phyloP scores from a whole-genome alignment of 2,329 filamentous ascomycete genomes.

The Colletotrichum musicola region DNA sequence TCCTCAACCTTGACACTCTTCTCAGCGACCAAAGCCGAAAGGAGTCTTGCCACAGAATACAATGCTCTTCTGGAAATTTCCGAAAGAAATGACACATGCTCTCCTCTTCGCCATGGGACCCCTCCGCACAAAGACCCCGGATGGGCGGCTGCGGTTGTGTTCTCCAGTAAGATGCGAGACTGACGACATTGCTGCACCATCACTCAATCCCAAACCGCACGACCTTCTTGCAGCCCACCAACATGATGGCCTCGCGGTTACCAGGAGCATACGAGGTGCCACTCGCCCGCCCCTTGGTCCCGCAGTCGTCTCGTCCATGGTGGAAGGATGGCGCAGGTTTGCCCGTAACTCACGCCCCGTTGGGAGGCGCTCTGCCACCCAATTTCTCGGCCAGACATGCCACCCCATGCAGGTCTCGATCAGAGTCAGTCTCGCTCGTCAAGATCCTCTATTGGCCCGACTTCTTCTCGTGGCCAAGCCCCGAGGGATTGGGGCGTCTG shows the following conservation, averaged over 20 bases:
- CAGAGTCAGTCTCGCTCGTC: constrained; percentile 38
- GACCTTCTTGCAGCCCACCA: constrained; percentile 23
- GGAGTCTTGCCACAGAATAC: not conserved
- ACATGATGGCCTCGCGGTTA: constrained; percentile 12
- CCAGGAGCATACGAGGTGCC: constrained; percentile 27
- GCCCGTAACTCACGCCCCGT: not conserved
- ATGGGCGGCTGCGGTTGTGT: constrained; percentile 6
- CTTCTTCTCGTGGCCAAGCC: constrained; percentile 32
- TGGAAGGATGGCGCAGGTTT: constrained; percentile 10
- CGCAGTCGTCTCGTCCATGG: constrained; percentile 11
- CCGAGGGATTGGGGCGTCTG: constrained; percentile 34
- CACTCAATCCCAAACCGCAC: constrained; percentile 37
- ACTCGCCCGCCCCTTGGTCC: constrained; percentile 12
- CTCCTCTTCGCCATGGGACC: not conserved
- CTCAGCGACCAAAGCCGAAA: not conserved
- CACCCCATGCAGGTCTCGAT: constrained; percentile 36
- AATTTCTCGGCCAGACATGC: constrained; percentile 36
- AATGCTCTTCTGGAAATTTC: constrained; percentile 1
- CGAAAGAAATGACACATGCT: not conserved
- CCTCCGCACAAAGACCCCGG: constrained; percentile 18
- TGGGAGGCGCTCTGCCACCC: constrained; percentile 24
- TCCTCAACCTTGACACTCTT: constrained; percentile 8
- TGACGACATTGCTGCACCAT: constrained; percentile 31
- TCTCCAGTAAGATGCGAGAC: constrained; percentile 30
- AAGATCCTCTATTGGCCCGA: constrained; percentile 35